Conservation (phyloP, 1,284 basidiomycete genomes). For the Cryptococcus sp. region DNA sequence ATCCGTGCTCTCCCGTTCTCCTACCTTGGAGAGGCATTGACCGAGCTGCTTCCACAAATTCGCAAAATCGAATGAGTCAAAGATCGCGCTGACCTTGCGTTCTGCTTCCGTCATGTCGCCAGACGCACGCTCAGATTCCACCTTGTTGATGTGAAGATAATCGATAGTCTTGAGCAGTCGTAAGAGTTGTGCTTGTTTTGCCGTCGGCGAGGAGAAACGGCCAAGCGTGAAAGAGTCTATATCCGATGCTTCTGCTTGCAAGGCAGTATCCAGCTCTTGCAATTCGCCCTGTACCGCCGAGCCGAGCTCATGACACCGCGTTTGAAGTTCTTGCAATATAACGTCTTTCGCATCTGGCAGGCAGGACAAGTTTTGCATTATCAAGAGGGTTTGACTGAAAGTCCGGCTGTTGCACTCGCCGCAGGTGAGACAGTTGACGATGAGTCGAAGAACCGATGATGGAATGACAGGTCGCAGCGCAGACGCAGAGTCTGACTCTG, state of each 20-base stretch:
- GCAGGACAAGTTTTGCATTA: constrained; percentile 85
- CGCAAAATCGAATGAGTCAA: constrained; percentile 82
- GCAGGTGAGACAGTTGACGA: constrained; percentile 89
- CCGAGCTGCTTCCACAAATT: constrained; percentile 82
- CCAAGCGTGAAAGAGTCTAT: constrained; percentile 63
- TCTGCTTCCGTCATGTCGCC: constrained; percentile 59
- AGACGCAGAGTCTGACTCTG: background rate
- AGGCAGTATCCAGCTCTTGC: constrained; percentile 67
- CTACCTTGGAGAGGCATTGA: constrained; percentile 78
- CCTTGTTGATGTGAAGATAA: constrained; percentile 77
- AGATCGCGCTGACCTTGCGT: constrained; percentile 73
- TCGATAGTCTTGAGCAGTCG: constrained; percentile 93
- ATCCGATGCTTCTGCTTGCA: constrained; percentile 62
- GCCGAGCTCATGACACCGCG: constrained; percentile 83
- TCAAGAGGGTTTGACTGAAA: constrained; percentile 83
- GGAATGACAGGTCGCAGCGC: constrained; percentile 74
- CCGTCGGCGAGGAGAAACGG: constrained; percentile 88
- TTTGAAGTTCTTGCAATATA: constrained; percentile 79
- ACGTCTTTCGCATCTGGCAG: constrained; percentile 83
- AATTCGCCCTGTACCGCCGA: constrained; percentile 71
- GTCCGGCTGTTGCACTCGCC: constrained; percentile 94
- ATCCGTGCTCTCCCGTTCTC: constrained; percentile 74
- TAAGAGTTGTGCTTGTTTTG: constrained; percentile 87
- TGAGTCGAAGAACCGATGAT: constrained; percentile 73
- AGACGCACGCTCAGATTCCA: constrained; percentile 29